A percentile compares a stretch with the other conserved stretches of the same genome.
Conservation (phyloP, 2,329 filamentous ascomycete species). For the Mollisiaceae sp. region DNA sequence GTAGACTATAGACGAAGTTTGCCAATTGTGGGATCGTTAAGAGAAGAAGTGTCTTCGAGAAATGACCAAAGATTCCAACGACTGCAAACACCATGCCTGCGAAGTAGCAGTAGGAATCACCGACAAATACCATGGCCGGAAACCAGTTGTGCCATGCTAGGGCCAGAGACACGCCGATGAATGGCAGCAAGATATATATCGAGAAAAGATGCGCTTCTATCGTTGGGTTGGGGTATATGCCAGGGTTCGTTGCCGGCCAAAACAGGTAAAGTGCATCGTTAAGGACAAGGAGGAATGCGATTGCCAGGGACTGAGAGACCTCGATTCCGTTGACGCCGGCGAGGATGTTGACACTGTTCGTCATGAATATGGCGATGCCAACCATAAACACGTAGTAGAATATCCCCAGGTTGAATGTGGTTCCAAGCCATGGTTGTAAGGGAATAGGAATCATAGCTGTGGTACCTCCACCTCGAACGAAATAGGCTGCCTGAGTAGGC, state of each 20-base stretch:
- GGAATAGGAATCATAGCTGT: slow-evolving; percentile 90
- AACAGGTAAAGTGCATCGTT: slow-evolving; percentile 91
- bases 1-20: slow-evolving; percentile 93
- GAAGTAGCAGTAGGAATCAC: slow-evolving; percentile 99
- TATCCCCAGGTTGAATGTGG: slow-evolving; percentile 77
- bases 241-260: slow-evolving; percentile 81
- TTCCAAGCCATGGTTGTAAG: slow-evolving; percentile 80
- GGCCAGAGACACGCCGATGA: slow-evolving; percentile 88
- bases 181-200: slow-evolving; percentile 90
- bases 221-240: slow-evolving; percentile 80
- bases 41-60: slow-evolving; percentile 93
- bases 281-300: slow-evolving; percentile 79
- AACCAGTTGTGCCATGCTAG: slow-evolving; percentile 94
- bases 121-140: slow-evolving; percentile 92
- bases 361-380: slow-evolving; percentile 93
- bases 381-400: slow-evolving; percentile 98
- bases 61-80: slow-evolving; percentile 94
- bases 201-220: slow-evolving; percentile 97
- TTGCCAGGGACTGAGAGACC: slow-evolving; percentile 90
- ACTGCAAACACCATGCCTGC: slow-evolving; percentile 99
- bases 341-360: slow-evolving; percentile 99
- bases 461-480: slow-evolving; percentile 97
- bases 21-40: slow-evolving; percentile 92
- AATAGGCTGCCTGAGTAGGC: slow-evolving; percentile 94
- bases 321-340: slow-evolving; percentile 99